phyloP scores from a whole-genome alignment of 2,329 filamentous ascomycete genomes.

The Xylaria sp. region DNA sequence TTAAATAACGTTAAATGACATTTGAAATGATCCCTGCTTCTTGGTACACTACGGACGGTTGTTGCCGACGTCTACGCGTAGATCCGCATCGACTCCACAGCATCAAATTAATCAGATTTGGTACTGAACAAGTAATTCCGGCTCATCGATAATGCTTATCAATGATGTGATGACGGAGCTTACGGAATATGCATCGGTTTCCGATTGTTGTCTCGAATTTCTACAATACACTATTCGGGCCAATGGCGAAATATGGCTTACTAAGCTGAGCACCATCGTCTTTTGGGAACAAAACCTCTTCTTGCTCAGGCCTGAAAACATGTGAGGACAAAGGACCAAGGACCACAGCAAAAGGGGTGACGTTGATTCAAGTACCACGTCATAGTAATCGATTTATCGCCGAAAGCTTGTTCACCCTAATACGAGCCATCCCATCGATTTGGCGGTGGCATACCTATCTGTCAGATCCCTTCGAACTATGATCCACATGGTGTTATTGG shows the following conservation, averaged over 20 bases:
- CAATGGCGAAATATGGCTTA: background rate
- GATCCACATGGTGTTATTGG: background rate
- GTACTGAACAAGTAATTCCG: background rate
- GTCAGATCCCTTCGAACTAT: background rate
- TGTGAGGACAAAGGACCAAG: background rate
- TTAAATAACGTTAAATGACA: constrained; percentile 17
- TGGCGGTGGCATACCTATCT: background rate
- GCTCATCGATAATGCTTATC: constrained; percentile 19
- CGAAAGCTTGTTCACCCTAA: no score
- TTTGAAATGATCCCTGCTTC: constrained; percentile 29
- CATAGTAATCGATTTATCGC: background rate
- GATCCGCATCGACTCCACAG: constrained; percentile 18
- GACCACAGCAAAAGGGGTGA: background rate
- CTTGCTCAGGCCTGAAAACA: background rate
- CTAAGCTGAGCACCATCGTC: background rate
- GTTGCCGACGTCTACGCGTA: constrained; percentile 3
- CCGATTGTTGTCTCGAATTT: background rate
- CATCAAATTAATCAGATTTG: constrained; percentile 13
- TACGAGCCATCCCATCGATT: no score
- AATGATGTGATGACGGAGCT: background rate
- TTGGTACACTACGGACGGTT: constrained; percentile 21
- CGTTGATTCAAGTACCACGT: no score
- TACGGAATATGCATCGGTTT: background rate
- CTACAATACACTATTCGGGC: background rate
- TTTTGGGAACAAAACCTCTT: background rate